Evolutionary conservation across 768 basidiomycete species (phyloP), one percentile per base, ranked within the genome.

Genomic region (Pulveroboletus sp.): DNA sequence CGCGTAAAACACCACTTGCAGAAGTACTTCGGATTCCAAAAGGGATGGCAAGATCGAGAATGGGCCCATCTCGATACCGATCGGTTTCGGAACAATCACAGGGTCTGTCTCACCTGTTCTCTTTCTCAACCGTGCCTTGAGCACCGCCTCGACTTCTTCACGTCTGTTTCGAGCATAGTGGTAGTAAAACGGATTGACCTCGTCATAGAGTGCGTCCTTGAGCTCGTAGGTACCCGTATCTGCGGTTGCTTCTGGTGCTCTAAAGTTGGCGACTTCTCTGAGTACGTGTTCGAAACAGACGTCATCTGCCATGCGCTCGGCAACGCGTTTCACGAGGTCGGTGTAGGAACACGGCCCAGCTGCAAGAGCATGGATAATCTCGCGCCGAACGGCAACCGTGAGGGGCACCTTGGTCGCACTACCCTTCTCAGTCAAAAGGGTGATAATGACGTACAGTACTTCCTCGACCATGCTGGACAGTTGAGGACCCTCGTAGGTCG

Each of bases 171-270:
- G 78, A 14, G 90, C 86, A 66, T 96, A 97, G 63, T 97, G 94
- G 63, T 87, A 89, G 73, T 94, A 96, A 71, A 93, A 96, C 0
- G 94, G 93, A 60, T 97, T 89, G 55, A 97, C 87, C 55, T 96
- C 89, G 53, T 84, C 86, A 66, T 82, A 93, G 17, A 73, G 75
- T 57, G 86, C 88, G 40, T 91, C 82, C 64, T 84, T 87, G 46
- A 98, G 80, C 53, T 93, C 85, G 69, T 97, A 98, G n/a, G 81
- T 70, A 0, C 96, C 95, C 0, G 77, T 77, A 57, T 95, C 93
- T 2, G 83, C 73, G 1, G 81, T 81, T 0, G 79, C 78, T 61
- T 90, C 90, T 0, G 95, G 94, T 2, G 84, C 71, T 41, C 81
- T 81, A 77, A 94, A 95, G 53, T 77, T 80, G 8, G 94, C 85